Conservation (phyloP, 1,284 basidiomycete genomes). For the Irpex sp. region DNA sequence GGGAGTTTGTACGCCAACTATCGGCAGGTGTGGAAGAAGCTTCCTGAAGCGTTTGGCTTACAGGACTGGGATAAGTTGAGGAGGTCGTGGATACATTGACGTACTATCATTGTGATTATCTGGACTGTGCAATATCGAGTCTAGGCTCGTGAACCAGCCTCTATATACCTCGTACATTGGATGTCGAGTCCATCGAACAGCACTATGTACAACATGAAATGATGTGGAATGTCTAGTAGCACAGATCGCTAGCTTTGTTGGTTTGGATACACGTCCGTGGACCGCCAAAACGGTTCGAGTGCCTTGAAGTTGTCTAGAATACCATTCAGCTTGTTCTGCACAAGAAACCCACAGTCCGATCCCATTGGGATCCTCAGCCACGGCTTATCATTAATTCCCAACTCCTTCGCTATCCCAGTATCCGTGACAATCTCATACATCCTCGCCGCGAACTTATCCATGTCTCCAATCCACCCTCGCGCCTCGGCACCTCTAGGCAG, state of each 20-base stretch:
- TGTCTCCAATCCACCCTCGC: slow-evolving; percentile 16
- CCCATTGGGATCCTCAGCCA: slow-evolving; percentile 21
- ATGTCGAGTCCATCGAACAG: background rate
- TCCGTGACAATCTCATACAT: slow-evolving; percentile 22
- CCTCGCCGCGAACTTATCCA: slow-evolving; percentile 18
- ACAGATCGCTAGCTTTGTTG: background rate
- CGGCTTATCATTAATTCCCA: slow-evolving; percentile 3
- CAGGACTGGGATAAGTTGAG: slow-evolving; percentile 5
- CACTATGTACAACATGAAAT: background rate
- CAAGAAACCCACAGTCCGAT: slow-evolving; percentile 14
- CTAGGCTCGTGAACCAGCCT: too few species aligned
- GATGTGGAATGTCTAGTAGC: background rate
- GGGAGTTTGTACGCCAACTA: background rate
- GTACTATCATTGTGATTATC: background rate
- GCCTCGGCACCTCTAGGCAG: slow-evolving; percentile 1
- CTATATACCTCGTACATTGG: too few species aligned
- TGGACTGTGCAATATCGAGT: background rate
- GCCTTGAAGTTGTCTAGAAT: slow-evolving; percentile 4
- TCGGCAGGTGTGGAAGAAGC: background rate
- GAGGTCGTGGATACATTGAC: background rate
- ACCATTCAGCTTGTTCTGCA: background rate
- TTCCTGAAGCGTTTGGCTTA: background rate
- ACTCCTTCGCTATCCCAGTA: slow-evolving; percentile 14
- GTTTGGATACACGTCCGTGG: slow-evolving; percentile 2
- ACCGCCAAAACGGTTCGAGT: slow-evolving; percentile 3